Evolutionary conservation across 1,139 yeast genomes (phyloP).

Genomic region (Diutina sp.): DNA sequence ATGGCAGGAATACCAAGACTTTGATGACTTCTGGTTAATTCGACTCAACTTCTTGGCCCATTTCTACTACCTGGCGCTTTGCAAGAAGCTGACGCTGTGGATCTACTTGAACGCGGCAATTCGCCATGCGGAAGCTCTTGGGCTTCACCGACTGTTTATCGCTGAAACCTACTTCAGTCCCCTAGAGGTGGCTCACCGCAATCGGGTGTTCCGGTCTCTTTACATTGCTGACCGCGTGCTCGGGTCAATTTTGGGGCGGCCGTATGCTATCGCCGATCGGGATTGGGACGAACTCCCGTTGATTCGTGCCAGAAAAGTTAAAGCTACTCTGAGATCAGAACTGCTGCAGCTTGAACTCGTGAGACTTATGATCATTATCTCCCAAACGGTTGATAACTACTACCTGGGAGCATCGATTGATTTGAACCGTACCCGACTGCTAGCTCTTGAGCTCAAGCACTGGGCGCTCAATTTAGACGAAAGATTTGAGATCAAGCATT

Average conservation of each 20-base stretch:
- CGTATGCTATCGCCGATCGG: background rate
- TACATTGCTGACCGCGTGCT: background rate
- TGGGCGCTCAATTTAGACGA: constrained; percentile 1
- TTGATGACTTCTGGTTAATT: constrained; percentile 1
- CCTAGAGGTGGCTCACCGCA: background rate
- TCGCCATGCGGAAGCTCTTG: constrained; percentile 1
- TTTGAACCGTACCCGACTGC: background rate
- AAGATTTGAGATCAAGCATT: background rate
- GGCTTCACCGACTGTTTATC: background rate
- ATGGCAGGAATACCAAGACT: background rate
- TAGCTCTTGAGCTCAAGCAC: background rate
- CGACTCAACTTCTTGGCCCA: constrained; percentile 2
- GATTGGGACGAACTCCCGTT: background rate
- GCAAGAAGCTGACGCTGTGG: constrained; percentile 2
- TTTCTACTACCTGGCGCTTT: constrained; percentile 1
- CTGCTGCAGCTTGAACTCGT: constrained; percentile 1
- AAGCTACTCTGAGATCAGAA: background rate
- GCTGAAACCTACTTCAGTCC: background rate
- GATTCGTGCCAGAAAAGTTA: background rate
- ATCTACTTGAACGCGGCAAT: background rate
- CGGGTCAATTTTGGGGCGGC: constrained; percentile 1
- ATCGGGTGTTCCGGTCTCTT: background rate
- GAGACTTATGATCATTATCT: background rate
- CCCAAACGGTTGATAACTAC: background rate
- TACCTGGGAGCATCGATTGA: background rate